phyloP scores from a whole-genome alignment of 306 rosid species.

The Quercus ilex region DNA sequence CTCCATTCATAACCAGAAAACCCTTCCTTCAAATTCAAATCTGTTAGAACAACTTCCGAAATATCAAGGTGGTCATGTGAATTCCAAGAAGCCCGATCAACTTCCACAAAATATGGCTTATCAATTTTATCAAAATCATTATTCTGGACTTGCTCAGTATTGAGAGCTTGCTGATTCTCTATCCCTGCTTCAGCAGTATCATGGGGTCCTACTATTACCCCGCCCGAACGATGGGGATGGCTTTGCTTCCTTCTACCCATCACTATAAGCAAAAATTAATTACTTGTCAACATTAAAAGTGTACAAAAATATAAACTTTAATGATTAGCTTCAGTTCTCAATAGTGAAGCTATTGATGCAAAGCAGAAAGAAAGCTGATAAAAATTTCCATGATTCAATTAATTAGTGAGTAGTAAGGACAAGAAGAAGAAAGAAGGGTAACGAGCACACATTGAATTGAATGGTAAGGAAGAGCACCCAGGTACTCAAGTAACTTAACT shows the following conservation, averaged over 20 bases:
- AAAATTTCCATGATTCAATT: not conserved
- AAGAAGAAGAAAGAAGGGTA: not conserved
- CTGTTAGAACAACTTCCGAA: conserved; percentile 69
- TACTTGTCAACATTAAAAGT: not conserved
- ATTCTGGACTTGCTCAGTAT: conserved; percentile 33
- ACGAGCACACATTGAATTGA: not conserved
- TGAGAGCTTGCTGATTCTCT: conserved; percentile 32
- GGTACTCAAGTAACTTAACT: not conserved
- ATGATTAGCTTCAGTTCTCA: not conserved
- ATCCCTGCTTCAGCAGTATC: conserved; percentile 36
- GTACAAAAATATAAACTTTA: not conserved
- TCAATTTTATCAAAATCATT: conserved; percentile 30
- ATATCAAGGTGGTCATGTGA: conserved; percentile 67
- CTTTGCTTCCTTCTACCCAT: conserved; percentile 84
- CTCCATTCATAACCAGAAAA: conserved; percentile 43
- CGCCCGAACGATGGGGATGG: conserved; percentile 66
- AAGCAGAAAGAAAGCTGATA: not conserved
- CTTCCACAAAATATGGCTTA: conserved; percentile 63
- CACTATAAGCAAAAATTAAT: conserved; percentile 21
- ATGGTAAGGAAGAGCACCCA: not conserved
- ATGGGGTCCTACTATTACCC: conserved; percentile 35
- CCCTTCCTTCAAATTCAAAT: conserved; percentile 51
- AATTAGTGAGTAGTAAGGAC: not conserved
- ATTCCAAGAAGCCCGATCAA: conserved; percentile 56
- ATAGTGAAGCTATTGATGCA: not conserved